Conservation (phyloP, 306 rosid species). For the Crataegus laevigata region DNA sequence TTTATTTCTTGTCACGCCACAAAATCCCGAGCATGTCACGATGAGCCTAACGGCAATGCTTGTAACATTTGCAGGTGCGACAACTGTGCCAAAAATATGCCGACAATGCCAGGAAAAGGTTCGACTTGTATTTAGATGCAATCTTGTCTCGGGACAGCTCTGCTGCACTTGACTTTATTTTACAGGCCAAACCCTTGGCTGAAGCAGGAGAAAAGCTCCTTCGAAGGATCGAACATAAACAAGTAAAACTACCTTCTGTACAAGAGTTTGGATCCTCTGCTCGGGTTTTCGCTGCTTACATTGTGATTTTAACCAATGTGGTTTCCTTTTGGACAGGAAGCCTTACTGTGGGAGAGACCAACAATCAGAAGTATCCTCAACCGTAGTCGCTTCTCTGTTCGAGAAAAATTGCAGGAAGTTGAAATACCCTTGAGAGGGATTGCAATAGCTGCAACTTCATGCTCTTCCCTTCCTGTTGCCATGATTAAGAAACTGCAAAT, state of each 20-base stretch:
- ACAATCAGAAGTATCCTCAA: constrained; percentile 8
- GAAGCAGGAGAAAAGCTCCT: constrained; percentile 43
- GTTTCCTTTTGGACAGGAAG: constrained; percentile 35
- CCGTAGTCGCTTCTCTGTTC: constrained; percentile 18
- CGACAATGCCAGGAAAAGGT: constrained; percentile 41
- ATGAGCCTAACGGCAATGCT: background rate
- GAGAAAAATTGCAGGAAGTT: constrained; percentile 33
- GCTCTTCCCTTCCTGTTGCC: constrained; percentile 28
- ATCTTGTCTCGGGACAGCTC: constrained; percentile 31
- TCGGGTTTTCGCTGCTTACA: background rate
- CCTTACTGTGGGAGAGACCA: constrained; percentile 65
- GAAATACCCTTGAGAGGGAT: constrained; percentile 57
- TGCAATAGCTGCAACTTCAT: constrained; percentile 48
- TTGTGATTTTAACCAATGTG: background rate
- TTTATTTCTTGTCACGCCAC: background rate
- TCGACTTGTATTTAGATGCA: constrained; percentile 34
- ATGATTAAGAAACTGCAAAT: constrained; percentile 39
- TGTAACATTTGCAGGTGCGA: constrained; percentile 35
- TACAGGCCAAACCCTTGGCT: constrained; percentile 43
- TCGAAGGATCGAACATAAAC: constrained; percentile 21
- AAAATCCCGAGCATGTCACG: background rate
- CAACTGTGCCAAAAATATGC: constrained; percentile 32
- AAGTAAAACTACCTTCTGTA: constrained; percentile 30
- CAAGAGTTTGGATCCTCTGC: background rate
- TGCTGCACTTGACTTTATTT: constrained; percentile 22